Evolutionary conservation across 140 eudicot species (phyloP), one percentile per base, ranked within the genome.

Genomic region (Senecio squalidus): DNA sequence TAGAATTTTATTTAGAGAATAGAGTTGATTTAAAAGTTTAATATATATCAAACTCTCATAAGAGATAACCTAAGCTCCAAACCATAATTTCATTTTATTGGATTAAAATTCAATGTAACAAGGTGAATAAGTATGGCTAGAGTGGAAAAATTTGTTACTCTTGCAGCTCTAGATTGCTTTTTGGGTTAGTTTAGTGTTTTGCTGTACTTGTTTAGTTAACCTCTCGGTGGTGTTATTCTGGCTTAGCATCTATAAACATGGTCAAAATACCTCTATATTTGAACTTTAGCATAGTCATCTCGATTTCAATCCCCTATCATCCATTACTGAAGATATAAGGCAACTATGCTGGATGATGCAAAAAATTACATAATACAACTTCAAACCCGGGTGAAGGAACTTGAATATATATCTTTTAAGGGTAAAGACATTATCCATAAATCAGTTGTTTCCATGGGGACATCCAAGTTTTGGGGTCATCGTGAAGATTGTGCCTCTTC

Each of bases 261-360:
- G n/a, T n/a, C n/a, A n/a, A n/a, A n/a, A n/a, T n/a, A n/a, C n/a
- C n/a, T 39, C 28, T 30, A 14, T 30, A 9, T 45, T 67, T 67
- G 40, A 6, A 22, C 21, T 9, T 41, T 21, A 30, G n/a, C n/a
- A n/a, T n/a, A n/a, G n/a, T n/a, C n/a, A n/a, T n/a, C n/a, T n/a
- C n/a, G n/a, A n/a, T n/a, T n/a, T n/a, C n/a, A n/a, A n/a, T n/a
- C n/a, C n/a, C n/a, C n/a, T n/a, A 38, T 36, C 0, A 28, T 46
- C 62, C 23, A 9, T 33, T 21, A 11, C 54, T 52, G 20, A 67
- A 80, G 86, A 41, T 86, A 83, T 58, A 83, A 83, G 66, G 78
- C 86, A 40, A 50, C 81, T 25, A 69, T 80, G 30, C 69, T 83
- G 34, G 92, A 74, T 69, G 92, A 80, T 68, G 79, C 86, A 20